Conservation (phyloP, 306 rosid genomes). For the Quercus cerris region DNA sequence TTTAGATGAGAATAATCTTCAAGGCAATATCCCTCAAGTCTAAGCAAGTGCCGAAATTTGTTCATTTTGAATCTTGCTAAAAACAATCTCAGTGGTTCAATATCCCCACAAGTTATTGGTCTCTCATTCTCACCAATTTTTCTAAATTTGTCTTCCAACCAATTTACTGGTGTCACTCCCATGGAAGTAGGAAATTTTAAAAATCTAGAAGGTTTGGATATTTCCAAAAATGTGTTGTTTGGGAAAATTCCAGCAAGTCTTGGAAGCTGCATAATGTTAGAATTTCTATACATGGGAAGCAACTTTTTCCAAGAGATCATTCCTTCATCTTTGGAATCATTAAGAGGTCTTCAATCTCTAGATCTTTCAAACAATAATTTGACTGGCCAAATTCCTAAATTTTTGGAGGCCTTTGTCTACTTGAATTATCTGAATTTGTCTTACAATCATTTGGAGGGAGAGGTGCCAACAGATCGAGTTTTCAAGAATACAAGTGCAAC, state of each 20-base stretch:
- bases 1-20: not conserved
- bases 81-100: too few species aligned
- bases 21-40: not conserved
- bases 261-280: not conserved
- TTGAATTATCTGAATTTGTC: not conserved
- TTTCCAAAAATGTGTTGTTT: not conserved
- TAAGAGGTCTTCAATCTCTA: not conserved
- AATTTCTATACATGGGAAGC: not conserved
- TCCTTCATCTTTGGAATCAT: not conserved
- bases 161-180: not conserved
- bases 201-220: not conserved
- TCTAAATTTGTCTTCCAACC: not conserved
- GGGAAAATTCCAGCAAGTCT: not conserved
- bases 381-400: not conserved
- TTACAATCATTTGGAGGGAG: not conserved
- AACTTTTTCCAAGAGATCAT: not conserved
- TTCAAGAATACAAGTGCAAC: not conserved
- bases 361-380: not conserved
- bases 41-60: not conserved
- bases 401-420: not conserved
- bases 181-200: not conserved
- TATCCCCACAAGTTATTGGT: too few species aligned
- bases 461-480: not conserved
- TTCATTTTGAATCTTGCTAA: not conserved
- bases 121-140: not conserved